Base-by-base conservation (phyloP, 23 red algal species). In the Gracilaria domingensis region DNA sequence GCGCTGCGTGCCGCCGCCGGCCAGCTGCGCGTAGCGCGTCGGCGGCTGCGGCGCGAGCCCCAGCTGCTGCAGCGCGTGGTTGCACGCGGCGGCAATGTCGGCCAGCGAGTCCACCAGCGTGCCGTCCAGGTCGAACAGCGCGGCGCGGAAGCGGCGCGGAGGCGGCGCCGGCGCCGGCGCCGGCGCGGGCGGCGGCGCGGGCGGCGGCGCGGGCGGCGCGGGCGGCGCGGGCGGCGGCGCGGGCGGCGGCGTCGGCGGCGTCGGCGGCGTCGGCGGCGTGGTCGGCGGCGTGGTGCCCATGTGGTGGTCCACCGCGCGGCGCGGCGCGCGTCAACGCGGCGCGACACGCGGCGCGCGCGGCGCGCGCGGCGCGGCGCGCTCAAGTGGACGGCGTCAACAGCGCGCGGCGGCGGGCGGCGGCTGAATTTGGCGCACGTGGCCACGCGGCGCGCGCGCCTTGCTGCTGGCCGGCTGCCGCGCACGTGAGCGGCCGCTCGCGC, bases 51-150 rank as follows among this genome's bases (percentile, higher is more conserved):
- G 36, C 36, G 36, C 76, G 36, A 16, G 38, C 12, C 89, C 62
- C 17, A 85, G 66, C 33, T n/a, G 16, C 17, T 55, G 24, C 18
- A 93, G 50, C 59, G 89, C 89, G 50, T 37, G 40, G 81, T 93
- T 93, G 48, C 34, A 38, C 7, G 80, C 60, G 48, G 47, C 79
- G 3, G 80, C 65, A 35, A 93, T 93, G 51, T 93, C 89, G 9
- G 7, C 4, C n/a, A 93, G 34, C 20, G 80, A 85, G 81, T 93
- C 80, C 48, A 93, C 79, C 53, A 93, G 49, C 12, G 89, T 93
- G 65, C 89, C 89, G 74, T 93, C 89, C 53, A 93, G 80, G 51
- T 93, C 89, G 71, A 93, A 93, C 20, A 93, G 71, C 38, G 51
- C 85, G 2, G 48, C 85, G 59, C 59, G 4, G 59, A 29, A 8